Evolutionary conservation across 805 yeast species (phyloP).

Genomic region (Candida ipomoeae): DNA sequence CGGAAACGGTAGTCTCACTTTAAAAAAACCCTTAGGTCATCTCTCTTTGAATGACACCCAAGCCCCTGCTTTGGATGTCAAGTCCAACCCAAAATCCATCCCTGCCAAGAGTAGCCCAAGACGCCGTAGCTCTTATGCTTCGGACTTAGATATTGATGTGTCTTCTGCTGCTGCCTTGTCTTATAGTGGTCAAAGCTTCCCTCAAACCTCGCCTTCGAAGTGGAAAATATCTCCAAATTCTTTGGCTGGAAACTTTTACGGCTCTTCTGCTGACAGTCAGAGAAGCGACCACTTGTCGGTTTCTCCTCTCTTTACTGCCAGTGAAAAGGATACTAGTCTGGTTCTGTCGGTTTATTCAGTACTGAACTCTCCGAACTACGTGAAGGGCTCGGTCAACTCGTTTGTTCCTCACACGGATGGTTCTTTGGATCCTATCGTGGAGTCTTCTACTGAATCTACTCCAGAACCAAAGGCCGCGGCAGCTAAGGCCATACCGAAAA

Average conservation of each 20-base stretch:
- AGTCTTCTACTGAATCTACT: constrained; percentile 18
- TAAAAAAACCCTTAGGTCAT: constrained; percentile 3
- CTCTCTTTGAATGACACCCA: not conserved
- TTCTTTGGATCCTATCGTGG: constrained; percentile 22
- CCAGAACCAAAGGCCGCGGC: constrained; percentile 13
- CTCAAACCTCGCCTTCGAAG: constrained; percentile 6
- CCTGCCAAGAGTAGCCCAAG: constrained; percentile 7
- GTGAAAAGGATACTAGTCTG: constrained; percentile 34
- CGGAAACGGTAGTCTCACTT: constrained; percentile 20
- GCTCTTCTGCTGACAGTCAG: constrained; percentile 43
- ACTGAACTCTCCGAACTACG: constrained; percentile 12
- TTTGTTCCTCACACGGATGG: constrained; percentile 7
- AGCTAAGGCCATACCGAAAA: constrained; percentile 8
- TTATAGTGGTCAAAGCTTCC: constrained; percentile 1
- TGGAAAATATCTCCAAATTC: constrained; percentile 3
- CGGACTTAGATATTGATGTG: constrained; percentile 39
- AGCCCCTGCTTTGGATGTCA: not conserved
- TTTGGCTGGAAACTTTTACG: constrained; percentile 13
- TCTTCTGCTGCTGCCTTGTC: constrained; percentile 40
- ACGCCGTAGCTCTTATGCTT: constrained; percentile 8
- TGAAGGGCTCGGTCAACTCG: constrained; percentile 5
- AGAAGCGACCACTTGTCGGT: constrained; percentile 28
- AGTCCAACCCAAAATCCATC: constrained; percentile 12
- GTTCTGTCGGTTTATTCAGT: constrained; percentile 33
- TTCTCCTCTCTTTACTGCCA: constrained; percentile 35